These are phyloP conservation scores for Hymenoscyphus albidus DNA, from an alignment of 2,329 filamentous ascomycete species.

Conservation along the genomic window DNA sequence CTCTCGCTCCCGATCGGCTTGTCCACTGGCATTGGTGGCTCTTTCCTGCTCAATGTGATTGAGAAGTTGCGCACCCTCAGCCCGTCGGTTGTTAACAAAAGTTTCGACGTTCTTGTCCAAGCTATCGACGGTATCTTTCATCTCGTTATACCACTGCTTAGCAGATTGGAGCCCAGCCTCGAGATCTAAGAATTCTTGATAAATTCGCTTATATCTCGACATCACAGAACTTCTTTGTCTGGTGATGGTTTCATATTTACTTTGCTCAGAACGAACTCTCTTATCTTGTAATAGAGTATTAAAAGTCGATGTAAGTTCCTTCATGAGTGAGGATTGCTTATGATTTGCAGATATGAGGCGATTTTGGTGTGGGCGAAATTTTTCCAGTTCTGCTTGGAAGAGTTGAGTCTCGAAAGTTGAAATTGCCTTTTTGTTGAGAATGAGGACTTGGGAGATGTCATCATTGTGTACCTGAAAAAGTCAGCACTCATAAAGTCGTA, in stretches of 20 bases:
- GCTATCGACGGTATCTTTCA: conserved; percentile 90
- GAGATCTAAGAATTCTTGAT: conserved; percentile 88
- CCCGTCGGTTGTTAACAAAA: conserved; percentile 90
- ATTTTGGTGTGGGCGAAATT: conserved; percentile 90
- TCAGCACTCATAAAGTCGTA: conserved; percentile 14
- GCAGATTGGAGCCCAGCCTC: conserved; percentile 81
- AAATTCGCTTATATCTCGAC: conserved; percentile 83
- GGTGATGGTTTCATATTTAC: conserved; percentile 86
- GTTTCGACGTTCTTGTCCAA: conserved; percentile 93
- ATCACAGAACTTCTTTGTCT: conserved; percentile 77
- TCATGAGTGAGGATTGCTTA: conserved; percentile 91
- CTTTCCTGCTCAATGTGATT: conserved; percentile 60
- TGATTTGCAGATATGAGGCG: conserved; percentile 89
- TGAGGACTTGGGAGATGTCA: conserved; percentile 95
- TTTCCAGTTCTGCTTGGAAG: conserved; percentile 95
- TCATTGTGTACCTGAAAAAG: conserved; percentile 76
- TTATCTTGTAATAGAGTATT: conserved; percentile 89
- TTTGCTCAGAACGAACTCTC: conserved; percentile 87
- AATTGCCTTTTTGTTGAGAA: conserved; percentile 96
- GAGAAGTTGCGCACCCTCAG: conserved; percentile 86
- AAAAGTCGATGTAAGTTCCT: conserved; percentile 85
- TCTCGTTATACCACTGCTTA: conserved; percentile 90
- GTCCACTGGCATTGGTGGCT: conserved; percentile 30
- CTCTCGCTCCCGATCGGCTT: conserved; percentile 76
- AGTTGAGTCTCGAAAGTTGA: conserved; percentile 86